phyloP scores from a whole-genome alignment of 1,284 basidiomycete genomes.

The Fereydounia khargensis region DNA sequence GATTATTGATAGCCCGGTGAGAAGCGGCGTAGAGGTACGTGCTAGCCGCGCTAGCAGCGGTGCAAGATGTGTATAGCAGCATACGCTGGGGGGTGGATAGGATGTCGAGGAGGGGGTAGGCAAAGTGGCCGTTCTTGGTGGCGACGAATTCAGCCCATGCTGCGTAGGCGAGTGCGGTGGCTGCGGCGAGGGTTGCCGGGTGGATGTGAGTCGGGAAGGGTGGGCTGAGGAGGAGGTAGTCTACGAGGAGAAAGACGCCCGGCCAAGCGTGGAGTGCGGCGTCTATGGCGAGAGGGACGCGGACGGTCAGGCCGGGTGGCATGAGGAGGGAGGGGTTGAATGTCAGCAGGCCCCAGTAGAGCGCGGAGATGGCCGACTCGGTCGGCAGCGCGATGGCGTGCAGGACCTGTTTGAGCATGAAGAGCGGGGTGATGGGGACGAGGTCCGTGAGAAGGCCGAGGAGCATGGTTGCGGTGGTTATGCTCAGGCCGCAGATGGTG shows the following conservation, averaged over 20 bases:
- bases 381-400: conserved; percentile 21
- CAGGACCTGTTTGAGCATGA: conserved; percentile 14
- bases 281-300: conserved; percentile 29
- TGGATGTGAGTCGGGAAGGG: conserved; percentile 10
- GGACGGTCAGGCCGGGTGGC: conserved; percentile 17
- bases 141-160: too few relatives aligned
- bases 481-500: conserved; percentile 21
- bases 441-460: background rate
- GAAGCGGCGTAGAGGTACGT: too few relatives aligned
- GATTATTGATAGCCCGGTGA: too few relatives aligned
- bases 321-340: conserved; percentile 33
- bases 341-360: conserved; percentile 37
- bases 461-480: background rate
- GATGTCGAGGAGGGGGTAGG: conserved; percentile 37
- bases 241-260: conserved; percentile 33
- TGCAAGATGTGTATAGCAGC: conserved; percentile 14
- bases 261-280: conserved; percentile 41
- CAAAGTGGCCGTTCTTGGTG: conserved; percentile 36
- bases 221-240: conserved; percentile 20
- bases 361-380: conserved; percentile 32
- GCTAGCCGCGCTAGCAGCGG: too few relatives aligned
- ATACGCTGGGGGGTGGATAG: conserved; percentile 8
- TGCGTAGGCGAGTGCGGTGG: too few relatives aligned
- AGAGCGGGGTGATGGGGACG: background rate
- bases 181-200: conserved; percentile 1